Conservation (phyloP, 2,329 filamentous ascomycete genomes). For the Aspergillus sp. region DNA sequence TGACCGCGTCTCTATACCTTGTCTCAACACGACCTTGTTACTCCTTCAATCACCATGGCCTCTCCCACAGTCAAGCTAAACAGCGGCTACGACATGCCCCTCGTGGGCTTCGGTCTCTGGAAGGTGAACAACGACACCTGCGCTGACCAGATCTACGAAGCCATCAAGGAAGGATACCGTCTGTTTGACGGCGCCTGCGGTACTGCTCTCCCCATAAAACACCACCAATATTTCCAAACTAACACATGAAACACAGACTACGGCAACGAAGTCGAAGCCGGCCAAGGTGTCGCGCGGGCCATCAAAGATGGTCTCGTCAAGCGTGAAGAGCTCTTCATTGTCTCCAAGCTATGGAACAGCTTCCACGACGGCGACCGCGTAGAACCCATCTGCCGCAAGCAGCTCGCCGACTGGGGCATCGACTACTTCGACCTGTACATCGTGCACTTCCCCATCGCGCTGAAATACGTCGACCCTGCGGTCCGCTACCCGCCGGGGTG, state of each 20-base stretch:
- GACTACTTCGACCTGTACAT: conserved; percentile 91
- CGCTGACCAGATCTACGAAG: conserved; percentile 76
- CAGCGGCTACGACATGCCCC: conserved; percentile 43
- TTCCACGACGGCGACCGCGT: conserved; percentile 82
- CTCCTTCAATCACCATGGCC: conserved; percentile 15
- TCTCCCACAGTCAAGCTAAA: conserved; percentile 24
- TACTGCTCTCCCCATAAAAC: conserved; percentile 30
- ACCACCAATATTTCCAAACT: background rate
- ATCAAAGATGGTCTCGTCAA: conserved; percentile 80
- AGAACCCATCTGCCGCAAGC: conserved; percentile 72
- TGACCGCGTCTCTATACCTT: background rate
- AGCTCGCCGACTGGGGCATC: conserved; percentile 78
- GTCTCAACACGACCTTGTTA: background rate
- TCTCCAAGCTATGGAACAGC: conserved; percentile 90
- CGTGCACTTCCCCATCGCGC: conserved; percentile 84
- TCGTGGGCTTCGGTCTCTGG: conserved; percentile 63
- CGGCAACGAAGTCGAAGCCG: conserved; percentile 77
- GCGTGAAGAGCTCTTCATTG: conserved; percentile 86
- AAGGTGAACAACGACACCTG: conserved; percentile 75
- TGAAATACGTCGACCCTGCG: conserved; percentile 80
- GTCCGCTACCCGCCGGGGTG: conserved; percentile 80
- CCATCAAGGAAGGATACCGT: conserved; percentile 63
- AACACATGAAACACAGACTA: conserved; percentile 60
- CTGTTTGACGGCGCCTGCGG: conserved; percentile 63
- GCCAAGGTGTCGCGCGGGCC: conserved; percentile 74